Percentiles rank a stretch among this genome's conserved stretches.
These are phyloP conservation scores for Penicillium sp. DNA, from an alignment of 2,329 filamentous ascomycete genomes.

Conservation along the genomic window DNA sequence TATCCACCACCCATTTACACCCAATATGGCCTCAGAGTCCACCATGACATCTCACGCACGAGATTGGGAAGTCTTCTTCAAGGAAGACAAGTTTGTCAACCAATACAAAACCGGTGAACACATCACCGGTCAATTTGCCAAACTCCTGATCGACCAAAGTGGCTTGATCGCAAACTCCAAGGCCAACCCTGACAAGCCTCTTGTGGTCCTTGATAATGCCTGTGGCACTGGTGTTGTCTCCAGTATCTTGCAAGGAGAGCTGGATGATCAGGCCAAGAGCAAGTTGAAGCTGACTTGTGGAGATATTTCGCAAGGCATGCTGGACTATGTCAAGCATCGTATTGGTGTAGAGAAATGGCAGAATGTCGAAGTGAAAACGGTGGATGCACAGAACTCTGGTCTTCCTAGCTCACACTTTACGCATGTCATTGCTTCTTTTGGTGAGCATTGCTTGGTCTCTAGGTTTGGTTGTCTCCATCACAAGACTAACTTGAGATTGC, in stretches of 20 bases:
- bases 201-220: conserved; percentile 54
- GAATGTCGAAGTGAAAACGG: conserved; percentile 45
- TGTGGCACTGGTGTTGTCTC: conserved; percentile 57
- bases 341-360: conserved; percentile 49
- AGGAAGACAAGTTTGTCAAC: conserved; percentile 23
- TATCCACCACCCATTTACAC: too few relatives aligned
- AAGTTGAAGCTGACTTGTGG: conserved; percentile 53
- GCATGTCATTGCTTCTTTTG: conserved; percentile 52
- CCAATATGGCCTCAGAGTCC: conserved; percentile 10
- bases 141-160: conserved; percentile 32
- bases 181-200: conserved; percentile 18
- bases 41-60: conserved; percentile 5
- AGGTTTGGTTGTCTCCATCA: not conserved
- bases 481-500: not conserved
- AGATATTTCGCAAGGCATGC: conserved; percentile 49
- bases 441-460: conserved; percentile 19
- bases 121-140: conserved; percentile 33
- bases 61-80: conserved; percentile 13
- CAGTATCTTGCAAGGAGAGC: conserved; percentile 44
- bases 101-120: conserved; percentile 33
- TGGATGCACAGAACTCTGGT: conserved; percentile 53
- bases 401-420: conserved; percentile 45
- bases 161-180: conserved; percentile 22
- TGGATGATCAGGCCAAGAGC: conserved; percentile 43
- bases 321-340: conserved; percentile 45